Percentiles rank a stretch among this genome's conserved stretches.
Evolutionary conservation across 2,329 filamentous ascomycete genomes (phyloP).

Genomic region (Colletotrichum scovillei): DNA sequence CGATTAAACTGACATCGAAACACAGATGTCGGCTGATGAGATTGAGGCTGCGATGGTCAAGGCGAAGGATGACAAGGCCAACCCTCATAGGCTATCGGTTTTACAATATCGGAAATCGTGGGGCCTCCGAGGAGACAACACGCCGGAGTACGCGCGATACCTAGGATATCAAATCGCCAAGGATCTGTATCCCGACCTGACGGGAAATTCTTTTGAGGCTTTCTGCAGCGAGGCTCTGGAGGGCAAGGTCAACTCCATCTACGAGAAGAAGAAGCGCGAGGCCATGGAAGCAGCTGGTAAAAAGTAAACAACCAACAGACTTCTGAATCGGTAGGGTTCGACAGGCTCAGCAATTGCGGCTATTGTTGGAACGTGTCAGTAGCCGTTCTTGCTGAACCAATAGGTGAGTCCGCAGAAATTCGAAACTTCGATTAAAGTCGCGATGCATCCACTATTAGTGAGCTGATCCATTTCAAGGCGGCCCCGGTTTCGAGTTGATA

Average conservation of each 20-base stretch:
- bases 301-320: not conserved
- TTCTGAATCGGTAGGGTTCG: not conserved
- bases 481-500: not conserved
- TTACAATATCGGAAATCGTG: conserved; percentile 57
- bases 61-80: conserved; percentile 1
- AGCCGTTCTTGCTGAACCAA: not conserved
- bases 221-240: conserved; percentile 14
- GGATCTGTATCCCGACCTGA: conserved; percentile 65
- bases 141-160: conserved; percentile 62
- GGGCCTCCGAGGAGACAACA: conserved; percentile 64
- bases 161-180: conserved; percentile 63
- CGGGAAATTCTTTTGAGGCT: conserved; percentile 8
- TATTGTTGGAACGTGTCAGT: not conserved
- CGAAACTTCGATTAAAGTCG: not conserved
- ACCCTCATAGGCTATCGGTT: not conserved
- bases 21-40: conserved; percentile 8
- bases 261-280: conserved; percentile 11
- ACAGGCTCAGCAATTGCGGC: not conserved
- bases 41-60: conserved; percentile 12
- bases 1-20: not conserved
- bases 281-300: not conserved
- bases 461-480: not conserved
- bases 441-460: not conserved
- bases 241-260: conserved; percentile 2
- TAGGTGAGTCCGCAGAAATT: not conserved